Evolutionary conservation across 345 rosid genomes (phyloP), one percentile per base, ranked within the genome.

Genomic region (Triadica sebifera): DNA sequence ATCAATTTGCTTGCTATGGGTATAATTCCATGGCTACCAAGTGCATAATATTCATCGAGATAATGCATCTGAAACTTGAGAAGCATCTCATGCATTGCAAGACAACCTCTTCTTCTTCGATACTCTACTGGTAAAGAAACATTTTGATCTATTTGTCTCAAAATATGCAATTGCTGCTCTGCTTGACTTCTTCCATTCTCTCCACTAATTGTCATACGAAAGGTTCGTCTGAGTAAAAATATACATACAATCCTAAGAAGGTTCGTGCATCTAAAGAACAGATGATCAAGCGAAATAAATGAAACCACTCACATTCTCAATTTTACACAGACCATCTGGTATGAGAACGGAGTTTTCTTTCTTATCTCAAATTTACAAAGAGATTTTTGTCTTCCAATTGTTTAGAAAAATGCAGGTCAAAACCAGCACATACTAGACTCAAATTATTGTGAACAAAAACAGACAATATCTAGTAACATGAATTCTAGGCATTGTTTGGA

Each of bases 181-280:
- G 97, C 95, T 79, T 97, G 85, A 82, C 97, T 94, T 89, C 97
- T 84, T 74, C 98, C 98, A 86, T 94, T 97, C 87, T 91, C 98
- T 83, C 98, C 98, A 82, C 98, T 94, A 83, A 74, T 77, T 79
- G 67, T 79, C 76, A 73, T 67, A 85, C 65, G 75, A 24, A 73
- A 59, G 50, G 37, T 13, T 7, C 71, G 72, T 67, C 62, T 74
- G 78, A 74, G 69, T 73, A 49, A 63, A 74, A 45, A 63, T 47
- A 62, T 34, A 49, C 13, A 20, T n/a, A 49, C 63, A 25, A 46
- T 68, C 25, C 57, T n/a, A 62, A 45, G 20, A 72, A 50, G 24
- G 29, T 47, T 52, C 19, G 2, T 46, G 65, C 59, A 62, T 20
- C 6, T 39, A 52, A 41, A 10, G 12, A 45, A 55, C 5, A 67